Conservation (phyloP, 2,329 filamentous ascomycete genomes). For the Geoglossum cookeanum region DNA sequence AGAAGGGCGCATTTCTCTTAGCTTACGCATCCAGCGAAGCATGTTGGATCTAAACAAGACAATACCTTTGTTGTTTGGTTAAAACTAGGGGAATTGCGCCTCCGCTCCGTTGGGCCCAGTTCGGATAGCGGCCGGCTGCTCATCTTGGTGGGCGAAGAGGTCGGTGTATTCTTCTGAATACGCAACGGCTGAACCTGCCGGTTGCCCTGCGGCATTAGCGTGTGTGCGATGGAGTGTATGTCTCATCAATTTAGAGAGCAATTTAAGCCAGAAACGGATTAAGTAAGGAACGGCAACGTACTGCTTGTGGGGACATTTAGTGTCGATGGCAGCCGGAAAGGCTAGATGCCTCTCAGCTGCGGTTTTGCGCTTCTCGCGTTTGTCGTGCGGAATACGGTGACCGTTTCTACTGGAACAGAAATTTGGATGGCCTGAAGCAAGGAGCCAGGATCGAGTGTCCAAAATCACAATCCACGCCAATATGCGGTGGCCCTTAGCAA, state of each 20-base stretch:
- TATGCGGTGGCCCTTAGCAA: not conserved
- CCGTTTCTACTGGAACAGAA: not conserved
- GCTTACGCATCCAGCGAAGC: slow-evolving; percentile 9
- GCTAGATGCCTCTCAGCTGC: not conserved
- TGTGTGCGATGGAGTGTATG: not conserved
- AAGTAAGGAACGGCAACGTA: not conserved
- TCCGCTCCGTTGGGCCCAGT: slow-evolving; percentile 66
- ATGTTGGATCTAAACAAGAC: not conserved
- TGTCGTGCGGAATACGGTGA: not conserved
- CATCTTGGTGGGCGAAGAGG: slow-evolving; percentile 44
- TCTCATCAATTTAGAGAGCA: not conserved
- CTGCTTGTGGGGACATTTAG: not conserved
- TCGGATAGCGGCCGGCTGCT: slow-evolving; percentile 66
- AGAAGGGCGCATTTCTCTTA: slow-evolving; percentile 11
- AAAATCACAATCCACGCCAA: not conserved
- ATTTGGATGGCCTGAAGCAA: not conserved
- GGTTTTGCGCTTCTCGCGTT: not conserved
- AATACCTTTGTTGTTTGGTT: slow-evolving; percentile 54
- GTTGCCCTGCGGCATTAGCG: not conserved
- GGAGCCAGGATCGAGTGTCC: not conserved
- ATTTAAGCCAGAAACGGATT: not conserved
- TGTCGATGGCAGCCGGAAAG: not conserved
- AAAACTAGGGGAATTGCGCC: slow-evolving; percentile 85
- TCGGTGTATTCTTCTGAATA: slow-evolving; percentile 50
- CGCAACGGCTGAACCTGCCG: slow-evolving; percentile 57